Evolutionary conservation across 257 asterid genomes (phyloP), one percentile per base, ranked within the genome.

Genomic region (Leonotis leonurus): DNA sequence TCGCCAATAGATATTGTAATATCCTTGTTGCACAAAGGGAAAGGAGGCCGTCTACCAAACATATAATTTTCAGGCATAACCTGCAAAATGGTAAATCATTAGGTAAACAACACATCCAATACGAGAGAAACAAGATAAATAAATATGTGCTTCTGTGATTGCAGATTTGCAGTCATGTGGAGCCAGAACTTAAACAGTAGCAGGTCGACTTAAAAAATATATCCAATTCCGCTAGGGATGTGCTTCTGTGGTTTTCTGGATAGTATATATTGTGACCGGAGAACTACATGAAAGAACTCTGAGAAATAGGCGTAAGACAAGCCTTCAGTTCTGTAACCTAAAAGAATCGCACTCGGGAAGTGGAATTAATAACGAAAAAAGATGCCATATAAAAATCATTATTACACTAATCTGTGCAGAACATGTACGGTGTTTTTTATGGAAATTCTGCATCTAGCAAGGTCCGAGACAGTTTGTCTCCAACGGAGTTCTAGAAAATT

Each of bases 61-160:
- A 82, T 80, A 60, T 84, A 88, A 12, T 80, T 81, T 81, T 91
- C 98, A 0, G 97, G 98, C 98, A 91, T 88, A 44, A 91, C 95
- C 98, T 91, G 85, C 39, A 71, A 71, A 69, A 25, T 6, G 53
- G 6, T 43, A 55, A 32, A 36, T 18, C 53, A 51, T 24, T 30
- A 46, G 36, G 50, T 21, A 22, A 27, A 11, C 16, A 24, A 9
- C 25, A 14, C 18, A 16, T 51, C 24, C 29, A 27, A 8, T 1
- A 8, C 14, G 9, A 26, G 6, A 46, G 37, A 27, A 5, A 52
- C 6, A 1, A 41, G 22, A 41, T 5, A 6, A 0, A 46, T 12
- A 16, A 20, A 32, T 56, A 64, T n/a, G n/a, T n/a, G n/a, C n/a
- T n/a, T n/a, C n/a, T n/a, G 14, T n/a, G 25, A 51, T 22, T 14